A percentile compares a stretch with the other conserved stretches of the same genome.
These are phyloP conservation scores for Fusarium torulosum DNA, from an alignment of 2,329 filamentous ascomycete species.

Conservation along the genomic window DNA sequence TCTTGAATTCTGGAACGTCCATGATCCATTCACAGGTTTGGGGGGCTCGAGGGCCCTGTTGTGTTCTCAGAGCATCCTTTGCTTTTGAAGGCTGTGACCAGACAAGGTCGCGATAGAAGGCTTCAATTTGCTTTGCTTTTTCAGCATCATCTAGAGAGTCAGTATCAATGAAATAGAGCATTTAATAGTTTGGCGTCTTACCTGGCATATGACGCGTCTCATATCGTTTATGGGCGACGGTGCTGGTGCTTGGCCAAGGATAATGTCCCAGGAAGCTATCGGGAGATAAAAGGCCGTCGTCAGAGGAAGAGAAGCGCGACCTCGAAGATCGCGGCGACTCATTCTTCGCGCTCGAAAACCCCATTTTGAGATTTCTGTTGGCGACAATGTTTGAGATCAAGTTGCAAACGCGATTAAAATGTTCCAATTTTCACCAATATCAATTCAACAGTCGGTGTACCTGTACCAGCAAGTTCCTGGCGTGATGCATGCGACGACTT, in stretches of 20 bases:
- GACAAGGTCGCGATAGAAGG: conserved; percentile 27
- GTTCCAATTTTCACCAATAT: neutral
- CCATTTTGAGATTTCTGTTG: conserved; percentile 8
- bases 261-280: conserved; percentile 34
- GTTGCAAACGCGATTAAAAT: neutral
- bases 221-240: conserved; percentile 24
- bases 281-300: conserved; percentile 26
- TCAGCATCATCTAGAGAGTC: conserved; percentile 19
- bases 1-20: conserved; percentile 12
- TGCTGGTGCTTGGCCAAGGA: conserved; percentile 35
- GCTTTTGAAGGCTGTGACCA: conserved; percentile 26
- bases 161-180: neutral
- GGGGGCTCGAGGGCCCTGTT: conserved; percentile 24
- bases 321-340: conserved; percentile 30
- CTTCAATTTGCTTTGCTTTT: conserved; percentile 24
- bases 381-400: conserved; percentile 14
- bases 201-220: conserved; percentile 24
- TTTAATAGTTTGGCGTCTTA: conserved; percentile 4
- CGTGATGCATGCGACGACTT: conserved; percentile 33
- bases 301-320: conserved; percentile 26
- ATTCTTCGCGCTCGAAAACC: conserved; percentile 10
- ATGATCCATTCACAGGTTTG: conserved; percentile 35
- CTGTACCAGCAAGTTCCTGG: conserved; percentile 13
- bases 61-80: conserved; percentile 28
- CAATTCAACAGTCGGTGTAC: conserved; percentile 31